Conservation (phyloP, 1,139 yeast species). For the Keqinozyma sinolaborantium region DNA sequence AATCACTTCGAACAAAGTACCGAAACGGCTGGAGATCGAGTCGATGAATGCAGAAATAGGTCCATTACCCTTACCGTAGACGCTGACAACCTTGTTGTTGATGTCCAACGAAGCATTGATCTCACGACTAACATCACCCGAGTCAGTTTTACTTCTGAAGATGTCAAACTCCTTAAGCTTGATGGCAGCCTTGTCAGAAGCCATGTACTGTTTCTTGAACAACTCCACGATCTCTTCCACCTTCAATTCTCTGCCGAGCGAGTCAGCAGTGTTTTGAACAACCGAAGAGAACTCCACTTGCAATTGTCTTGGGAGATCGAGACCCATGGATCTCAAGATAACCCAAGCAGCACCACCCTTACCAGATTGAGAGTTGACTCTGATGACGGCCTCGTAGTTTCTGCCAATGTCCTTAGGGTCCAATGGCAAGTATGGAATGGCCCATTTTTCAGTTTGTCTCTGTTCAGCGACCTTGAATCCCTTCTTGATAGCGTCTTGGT, state of each 20-base stretch:
- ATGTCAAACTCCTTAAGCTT: conserved; percentile 52
- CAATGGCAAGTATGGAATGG: conserved; percentile 89
- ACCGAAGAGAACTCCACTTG: conserved; percentile 86
- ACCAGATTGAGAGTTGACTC: conserved; percentile 97
- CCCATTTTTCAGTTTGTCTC: conserved; percentile 51
- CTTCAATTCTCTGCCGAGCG: conserved; percentile 79
- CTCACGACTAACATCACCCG: conserved; percentile 17
- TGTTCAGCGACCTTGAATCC: conserved; percentile 55
- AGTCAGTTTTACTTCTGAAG: conserved; percentile 26
- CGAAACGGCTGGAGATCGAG: conserved; percentile 62
- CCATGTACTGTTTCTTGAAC: conserved; percentile 65
- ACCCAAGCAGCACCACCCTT: conserved; percentile 99
- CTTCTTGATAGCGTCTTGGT: conserved; percentile 97
- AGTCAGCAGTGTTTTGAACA: conserved; percentile 81
- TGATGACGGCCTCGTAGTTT: conserved; percentile 93
- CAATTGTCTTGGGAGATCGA: conserved; percentile 88
- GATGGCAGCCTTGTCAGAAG: conserved; percentile 40
- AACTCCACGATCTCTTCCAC: conserved; percentile 71
- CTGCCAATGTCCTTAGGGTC: conserved; percentile 97
- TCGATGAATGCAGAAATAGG: conserved; percentile 89
- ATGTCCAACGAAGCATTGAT: conserved; percentile 38
- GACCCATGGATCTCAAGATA: conserved; percentile 78
- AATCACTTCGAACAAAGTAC: conserved; percentile 64
- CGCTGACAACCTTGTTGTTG: conserved; percentile 43
- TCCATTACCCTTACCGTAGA: conserved; percentile 85